phyloP scores from a whole-genome alignment of 2,329 filamentous ascomycete species.

The Calonectria hawksworthii region DNA sequence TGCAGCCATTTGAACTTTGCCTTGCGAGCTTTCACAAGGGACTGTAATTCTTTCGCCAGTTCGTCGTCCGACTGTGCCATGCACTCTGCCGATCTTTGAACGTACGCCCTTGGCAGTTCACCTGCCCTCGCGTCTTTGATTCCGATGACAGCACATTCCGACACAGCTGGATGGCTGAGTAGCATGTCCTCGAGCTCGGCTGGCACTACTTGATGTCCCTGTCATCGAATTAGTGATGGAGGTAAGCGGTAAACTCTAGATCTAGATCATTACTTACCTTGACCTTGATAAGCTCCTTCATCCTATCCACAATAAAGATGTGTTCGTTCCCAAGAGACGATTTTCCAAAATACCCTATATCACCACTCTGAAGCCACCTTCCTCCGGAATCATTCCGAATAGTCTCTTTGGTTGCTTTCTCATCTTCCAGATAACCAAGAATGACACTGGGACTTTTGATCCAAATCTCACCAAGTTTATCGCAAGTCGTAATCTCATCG shows the following conservation, averaged over 20 bases:
- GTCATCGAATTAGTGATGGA: neutral
- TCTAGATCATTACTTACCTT: neutral
- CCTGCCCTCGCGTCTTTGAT: neutral
- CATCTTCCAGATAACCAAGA: neutral
- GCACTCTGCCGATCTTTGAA: neutral
- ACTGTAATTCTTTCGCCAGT: neutral
- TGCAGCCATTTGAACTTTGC: neutral
- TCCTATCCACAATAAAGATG: neutral
- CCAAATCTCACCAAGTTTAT: neutral
- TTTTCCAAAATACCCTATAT: neutral
- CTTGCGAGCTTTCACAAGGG: neutral
- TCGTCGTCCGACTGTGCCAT: neutral
- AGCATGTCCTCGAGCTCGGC: neutral
- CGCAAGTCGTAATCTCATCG: neutral
- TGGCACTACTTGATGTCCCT: neutral
- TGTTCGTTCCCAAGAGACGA: neutral
- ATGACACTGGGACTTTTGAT: neutral
- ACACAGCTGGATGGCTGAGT: neutral
- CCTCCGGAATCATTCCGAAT: neutral
- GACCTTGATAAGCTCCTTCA: neutral
- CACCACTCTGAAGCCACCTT: neutral
- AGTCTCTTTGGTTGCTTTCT: neutral
- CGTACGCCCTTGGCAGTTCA: neutral
- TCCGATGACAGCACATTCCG: neutral
- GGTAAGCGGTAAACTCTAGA: neutral